Base-by-base conservation (phyloP, 495 filamentous ascomycete genomes). In the Amniculicola lignicola region DNA sequence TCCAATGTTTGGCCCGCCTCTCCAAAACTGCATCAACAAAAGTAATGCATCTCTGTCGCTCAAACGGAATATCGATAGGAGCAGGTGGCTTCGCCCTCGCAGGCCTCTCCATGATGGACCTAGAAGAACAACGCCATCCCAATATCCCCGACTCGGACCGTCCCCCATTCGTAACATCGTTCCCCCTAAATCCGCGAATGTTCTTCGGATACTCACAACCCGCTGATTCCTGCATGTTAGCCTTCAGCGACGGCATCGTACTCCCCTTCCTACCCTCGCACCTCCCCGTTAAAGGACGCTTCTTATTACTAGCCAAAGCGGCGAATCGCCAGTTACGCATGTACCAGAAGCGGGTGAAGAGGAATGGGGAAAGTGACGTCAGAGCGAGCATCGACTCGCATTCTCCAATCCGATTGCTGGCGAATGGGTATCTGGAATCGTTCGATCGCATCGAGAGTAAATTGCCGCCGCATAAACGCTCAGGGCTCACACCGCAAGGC, bases 31-130 rank as follows among this genome's bases (percentile, higher is more conserved):
- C 56, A 5, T 65, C 68, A 14, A 36, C 40, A 3, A 57, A 60
- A 10, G 49, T 73, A 10, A 61, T 68, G 11, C 18, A 52, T 1
- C 43, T 71, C n/a, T 63, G 55, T 27, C 65, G 68, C 24, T 57
- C 58, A 19, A 62, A 62, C 23, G 57, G 65, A 6, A 60, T 63
- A 22, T 68, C 58, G 18, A 44, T 71, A 19, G 70, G 70, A 4
- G 64, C 70, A 7, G 67, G 64, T 1, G 66, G 64, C 41, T 71
- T 70, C 50, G 69, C 70, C 6, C 63, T 73, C 18, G 55, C 60
- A 12, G 70, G 60, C 1, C 46, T 73, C 46, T 40, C 60, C 3
- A 73, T 71, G 70, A 70, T 70, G 70, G 68, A 66, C 37, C 46
- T 73, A n/a, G 37, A 73, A 35, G 67, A 70, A 45, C 18, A 22